These are phyloP conservation scores for Sanguinoderma infundibulare DNA, from an alignment of 1,284 basidiomycete genomes.

Conservation along the genomic window DNA sequence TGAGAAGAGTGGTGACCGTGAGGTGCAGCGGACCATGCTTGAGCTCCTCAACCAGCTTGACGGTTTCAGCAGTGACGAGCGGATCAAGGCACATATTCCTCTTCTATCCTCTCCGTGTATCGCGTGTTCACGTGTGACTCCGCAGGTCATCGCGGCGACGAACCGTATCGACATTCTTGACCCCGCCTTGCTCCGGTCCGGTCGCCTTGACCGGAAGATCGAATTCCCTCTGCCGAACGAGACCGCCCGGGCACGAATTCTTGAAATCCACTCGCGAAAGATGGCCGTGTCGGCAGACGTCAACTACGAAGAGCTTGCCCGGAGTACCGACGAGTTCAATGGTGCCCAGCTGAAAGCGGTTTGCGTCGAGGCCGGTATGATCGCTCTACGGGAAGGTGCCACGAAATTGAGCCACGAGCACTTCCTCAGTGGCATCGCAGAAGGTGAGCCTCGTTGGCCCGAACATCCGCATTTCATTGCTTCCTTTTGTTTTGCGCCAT, in stretches of 20 bases:
- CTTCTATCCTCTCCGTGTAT: conserved; percentile 2
- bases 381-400: conserved; percentile 92
- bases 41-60: conserved; percentile 83
- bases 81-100: conserved; percentile 81
- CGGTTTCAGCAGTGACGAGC: conserved; percentile 85
- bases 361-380: conserved; percentile 99
- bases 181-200: conserved; percentile 77
- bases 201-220: conserved; percentile 80
- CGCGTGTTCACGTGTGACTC: neutral
- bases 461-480: neutral
- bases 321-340: conserved; percentile 82
- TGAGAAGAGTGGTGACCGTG: conserved; percentile 79
- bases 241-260: conserved; percentile 72
- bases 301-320: conserved; percentile 79
- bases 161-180: conserved; percentile 98
- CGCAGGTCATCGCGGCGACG: conserved; percentile 95
- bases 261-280: conserved; percentile 90
- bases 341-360: conserved; percentile 86
- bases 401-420: conserved; percentile 91
- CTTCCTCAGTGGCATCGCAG: conserved; percentile 91
- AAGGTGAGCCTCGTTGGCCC: conserved; percentile 56
- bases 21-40: conserved; percentile 83
- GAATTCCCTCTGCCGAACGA: conserved; percentile 84
- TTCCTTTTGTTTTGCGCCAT: conserved; percentile 13
- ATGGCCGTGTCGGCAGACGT: conserved; percentile 83